A percentile compares a stretch with the other conserved stretches of the same genome.
Conservation (phyloP, 352 stramenopile genomes). For the Halophytophthora polymorphica region DNA sequence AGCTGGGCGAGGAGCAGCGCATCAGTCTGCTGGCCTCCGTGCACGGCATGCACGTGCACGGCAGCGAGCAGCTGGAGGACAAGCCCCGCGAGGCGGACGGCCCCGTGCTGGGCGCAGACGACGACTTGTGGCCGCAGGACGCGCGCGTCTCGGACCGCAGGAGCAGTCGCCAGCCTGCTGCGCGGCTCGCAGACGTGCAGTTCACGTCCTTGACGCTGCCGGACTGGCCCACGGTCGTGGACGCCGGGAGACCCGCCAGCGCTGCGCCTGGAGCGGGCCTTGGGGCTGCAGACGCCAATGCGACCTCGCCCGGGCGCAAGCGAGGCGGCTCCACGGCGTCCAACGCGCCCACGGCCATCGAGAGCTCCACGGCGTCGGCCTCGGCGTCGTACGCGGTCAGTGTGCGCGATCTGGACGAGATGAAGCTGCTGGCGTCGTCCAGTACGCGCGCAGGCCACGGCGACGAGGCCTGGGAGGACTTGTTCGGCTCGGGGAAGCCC, state of each 20-base stretch:
- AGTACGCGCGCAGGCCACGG: constrained; percentile 25
- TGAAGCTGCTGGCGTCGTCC: constrained; percentile 64
- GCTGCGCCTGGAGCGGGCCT: not conserved
- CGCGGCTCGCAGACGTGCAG: constrained; percentile 35
- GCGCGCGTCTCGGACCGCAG: constrained; percentile 19
- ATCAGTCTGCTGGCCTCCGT: constrained; percentile 64
- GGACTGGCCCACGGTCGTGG: constrained; percentile 56
- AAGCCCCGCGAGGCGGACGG: constrained; percentile 30
- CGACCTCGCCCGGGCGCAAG: constrained; percentile 31
- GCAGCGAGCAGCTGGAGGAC: constrained; percentile 37
- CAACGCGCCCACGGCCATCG: constrained; percentile 34
- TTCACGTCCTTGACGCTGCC: constrained; percentile 61
- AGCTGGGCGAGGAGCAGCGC: constrained; percentile 75
- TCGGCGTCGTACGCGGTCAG: constrained; percentile 35
- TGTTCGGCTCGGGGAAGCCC: constrained; percentile 41
- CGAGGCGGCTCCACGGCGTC: constrained; percentile 34
- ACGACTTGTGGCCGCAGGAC: constrained; percentile 15
- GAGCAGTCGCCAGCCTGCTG: constrained; percentile 22
- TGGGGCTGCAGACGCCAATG: constrained; percentile 8
- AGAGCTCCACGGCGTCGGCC: constrained; percentile 44
- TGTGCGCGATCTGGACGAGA: constrained; percentile 53
- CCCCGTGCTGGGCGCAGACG: constrained; percentile 21
- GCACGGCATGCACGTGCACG: constrained; percentile 31
- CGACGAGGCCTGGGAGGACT: constrained; percentile 68
- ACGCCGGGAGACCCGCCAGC: constrained; percentile 6